phyloP scores from a whole-genome alignment of 371 early-diverging fungal species.

The Mortierella sp. region DNA sequence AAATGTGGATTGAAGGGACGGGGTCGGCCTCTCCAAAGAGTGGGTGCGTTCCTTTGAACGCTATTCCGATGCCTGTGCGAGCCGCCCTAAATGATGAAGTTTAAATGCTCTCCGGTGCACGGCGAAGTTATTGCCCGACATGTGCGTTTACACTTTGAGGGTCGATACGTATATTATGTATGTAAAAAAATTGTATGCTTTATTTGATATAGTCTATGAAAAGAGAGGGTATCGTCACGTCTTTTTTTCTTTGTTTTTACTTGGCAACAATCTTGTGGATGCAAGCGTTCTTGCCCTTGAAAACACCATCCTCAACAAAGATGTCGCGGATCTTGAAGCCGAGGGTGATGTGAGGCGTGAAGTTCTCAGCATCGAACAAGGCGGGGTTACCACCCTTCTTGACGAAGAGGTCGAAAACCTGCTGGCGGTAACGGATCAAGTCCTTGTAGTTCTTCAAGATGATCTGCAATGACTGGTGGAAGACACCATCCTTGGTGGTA shows the following conservation, averaged over 20 bases:
- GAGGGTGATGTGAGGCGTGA: conserved; percentile 81
- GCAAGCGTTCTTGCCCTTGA: conserved; percentile 81
- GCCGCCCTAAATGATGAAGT: not conserved
- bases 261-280: conserved; percentile 59
- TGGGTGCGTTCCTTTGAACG: not conserved
- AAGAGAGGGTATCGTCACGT: not conserved
- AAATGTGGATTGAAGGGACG: not conserved
- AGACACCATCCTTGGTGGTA: conserved; percentile 36
- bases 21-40: not conserved
- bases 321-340: conserved; percentile 77
- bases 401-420: conserved; percentile 64
- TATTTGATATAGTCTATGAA: not conserved
- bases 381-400: conserved; percentile 71
- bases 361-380: conserved; percentile 71
- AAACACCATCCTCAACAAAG: conserved; percentile 77
- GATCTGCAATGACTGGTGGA: conserved; percentile 46
- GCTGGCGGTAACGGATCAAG: conserved; percentile 62
- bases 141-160: not conserved
- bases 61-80: conserved; percentile 1
- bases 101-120: conserved; percentile 2
- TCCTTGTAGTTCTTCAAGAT: conserved; percentile 49
- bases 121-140: conserved; percentile 7
- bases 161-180: too few relatives aligned
- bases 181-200: not conserved
- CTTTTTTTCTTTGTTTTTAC: conserved; percentile 14